Base-by-base conservation (phyloP, 768 basidiomycete species). In the Boletus rubroflammeus region DNA sequence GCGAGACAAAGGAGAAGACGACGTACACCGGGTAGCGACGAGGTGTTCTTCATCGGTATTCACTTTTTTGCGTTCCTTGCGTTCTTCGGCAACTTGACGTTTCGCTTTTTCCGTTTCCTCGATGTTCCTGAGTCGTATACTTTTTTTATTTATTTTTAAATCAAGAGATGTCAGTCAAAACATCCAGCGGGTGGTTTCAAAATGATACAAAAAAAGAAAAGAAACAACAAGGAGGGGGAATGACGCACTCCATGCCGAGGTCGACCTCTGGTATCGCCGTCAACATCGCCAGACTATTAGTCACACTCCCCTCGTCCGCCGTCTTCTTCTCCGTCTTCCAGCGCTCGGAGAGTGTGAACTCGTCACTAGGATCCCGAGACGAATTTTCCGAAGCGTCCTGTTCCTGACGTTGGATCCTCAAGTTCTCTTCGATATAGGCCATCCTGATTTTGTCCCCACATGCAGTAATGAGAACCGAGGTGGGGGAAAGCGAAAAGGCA, bases 231-330 rank as follows among this genome's bases (percentile, higher is more conserved):
- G 40, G 13, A 25, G 40, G 13, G 7, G 14, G 25, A 21, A 35
- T 0, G 32, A 85, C 92, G 62, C 62, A 98, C 95, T 99, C 94
- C 88, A 98, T 97, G 52, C 97, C 97, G 5, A 99, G 79, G 71
- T 99, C 96, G 9, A 98, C 93, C 67, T 98, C 97, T 0, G 96
- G 97, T 62, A 99, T 98, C 34, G 92, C 93, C 15, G 95, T 98
- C 51, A 99, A 78, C 97, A 98, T 99, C 4, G 91, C 85, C 70
- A 96, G 65, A 61, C 90, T 93, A 59, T 92, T 93, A 13, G 93
- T 92, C 25, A 98, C 93, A 65, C 83, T 97, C 8, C 96, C 97
- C 56, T 95, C 95, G 55, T 97, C 91, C 3, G 81, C 77, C 14
- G 72, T 67, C 56, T 61, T 78, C 64, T 81, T 82, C 44, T 80